Evolutionary conservation across 805 yeast species (phyloP).

Genomic region (Ogataea parapolymorpha): DNA sequence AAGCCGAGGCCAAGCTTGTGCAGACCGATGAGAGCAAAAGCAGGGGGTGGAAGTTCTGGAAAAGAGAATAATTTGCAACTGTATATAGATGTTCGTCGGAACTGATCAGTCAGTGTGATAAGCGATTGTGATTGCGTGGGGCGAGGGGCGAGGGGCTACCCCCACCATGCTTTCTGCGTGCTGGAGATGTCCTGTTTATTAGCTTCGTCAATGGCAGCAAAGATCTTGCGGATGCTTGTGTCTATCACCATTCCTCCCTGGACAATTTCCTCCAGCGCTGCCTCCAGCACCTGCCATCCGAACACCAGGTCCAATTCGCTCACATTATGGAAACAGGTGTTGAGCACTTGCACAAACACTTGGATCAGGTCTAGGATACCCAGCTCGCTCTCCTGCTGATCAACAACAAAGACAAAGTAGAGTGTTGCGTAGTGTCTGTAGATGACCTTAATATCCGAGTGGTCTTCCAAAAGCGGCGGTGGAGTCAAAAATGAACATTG

Average conservation of each 20-base stretch:
- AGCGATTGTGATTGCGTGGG: conserved; percentile 1
- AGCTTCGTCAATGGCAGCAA: conserved; percentile 76
- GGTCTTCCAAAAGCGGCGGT: conserved; percentile 67
- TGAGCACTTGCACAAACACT: conserved; percentile 93
- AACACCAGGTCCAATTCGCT: conserved; percentile 96
- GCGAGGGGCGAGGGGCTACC: conserved; percentile 1
- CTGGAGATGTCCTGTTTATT: conserved; percentile 45
- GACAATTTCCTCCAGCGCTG: conserved; percentile 85
- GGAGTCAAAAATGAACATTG: conserved; percentile 91
- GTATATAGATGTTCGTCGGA: not conserved
- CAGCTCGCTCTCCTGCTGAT: conserved; percentile 90
- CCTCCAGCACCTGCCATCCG: conserved; percentile 96
- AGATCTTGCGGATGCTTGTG: conserved; percentile 78
- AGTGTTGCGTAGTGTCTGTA: conserved; percentile 93
- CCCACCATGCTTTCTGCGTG: conserved; percentile 6
- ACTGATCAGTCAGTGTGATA: not conserved
- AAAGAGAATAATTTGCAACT: not conserved
- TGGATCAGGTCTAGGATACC: conserved; percentile 93
- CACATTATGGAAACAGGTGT: conserved; percentile 88
- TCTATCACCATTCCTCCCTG: conserved; percentile 99
- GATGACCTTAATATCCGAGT: conserved; percentile 80
- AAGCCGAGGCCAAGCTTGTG: conserved; percentile 36
- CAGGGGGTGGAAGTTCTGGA: conserved; percentile 7
- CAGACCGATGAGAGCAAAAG: not conserved
- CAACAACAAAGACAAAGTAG: conserved; percentile 94